Conservation (phyloP, 1,139 yeast species). For the Yarrowia galli region DNA sequence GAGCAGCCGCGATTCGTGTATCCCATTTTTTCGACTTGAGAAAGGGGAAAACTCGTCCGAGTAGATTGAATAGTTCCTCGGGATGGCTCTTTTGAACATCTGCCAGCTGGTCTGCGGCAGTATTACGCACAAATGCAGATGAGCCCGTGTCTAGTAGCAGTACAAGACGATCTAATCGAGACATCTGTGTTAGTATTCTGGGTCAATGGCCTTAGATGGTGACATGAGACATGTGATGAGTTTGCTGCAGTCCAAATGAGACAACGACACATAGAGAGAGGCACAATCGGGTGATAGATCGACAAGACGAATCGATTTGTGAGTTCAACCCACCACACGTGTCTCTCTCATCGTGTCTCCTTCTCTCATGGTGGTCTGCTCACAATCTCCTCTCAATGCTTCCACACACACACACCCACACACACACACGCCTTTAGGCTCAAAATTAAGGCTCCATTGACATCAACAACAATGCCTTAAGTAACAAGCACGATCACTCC, state of each 20-base stretch:
- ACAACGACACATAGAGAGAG: not conserved
- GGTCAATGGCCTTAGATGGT: too few relatives aligned
- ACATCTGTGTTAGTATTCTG: conserved; percentile 34
- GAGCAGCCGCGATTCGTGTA: conserved; percentile 91
- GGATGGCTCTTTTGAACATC: conserved; percentile 95
- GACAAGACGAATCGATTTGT: not conserved
- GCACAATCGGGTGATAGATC: not conserved
- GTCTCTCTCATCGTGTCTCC: not conserved
- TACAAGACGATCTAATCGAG: conserved; percentile 53
- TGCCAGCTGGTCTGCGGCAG: conserved; percentile 97
- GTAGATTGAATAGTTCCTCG: conserved; percentile 81
- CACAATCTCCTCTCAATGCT: too few relatives aligned
- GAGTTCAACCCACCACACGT: too few relatives aligned
- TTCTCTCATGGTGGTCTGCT: too few relatives aligned
- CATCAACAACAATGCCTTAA: not conserved
- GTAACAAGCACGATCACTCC: too few relatives aligned
- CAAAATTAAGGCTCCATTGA: conserved; percentile 34
- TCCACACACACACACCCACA: too few relatives aligned
- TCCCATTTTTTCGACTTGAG: conserved; percentile 90
- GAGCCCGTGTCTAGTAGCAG: conserved; percentile 89
- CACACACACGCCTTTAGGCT: not conserved
- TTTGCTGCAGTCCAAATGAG: not conserved
- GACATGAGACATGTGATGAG: conserved; percentile 20
- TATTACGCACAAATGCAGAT: conserved; percentile 88
- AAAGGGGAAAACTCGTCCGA: conserved; percentile 92